Evolutionary conservation across 2,329 filamentous ascomycete genomes (phyloP).

Genomic region (Cyphellophora attinorum): DNA sequence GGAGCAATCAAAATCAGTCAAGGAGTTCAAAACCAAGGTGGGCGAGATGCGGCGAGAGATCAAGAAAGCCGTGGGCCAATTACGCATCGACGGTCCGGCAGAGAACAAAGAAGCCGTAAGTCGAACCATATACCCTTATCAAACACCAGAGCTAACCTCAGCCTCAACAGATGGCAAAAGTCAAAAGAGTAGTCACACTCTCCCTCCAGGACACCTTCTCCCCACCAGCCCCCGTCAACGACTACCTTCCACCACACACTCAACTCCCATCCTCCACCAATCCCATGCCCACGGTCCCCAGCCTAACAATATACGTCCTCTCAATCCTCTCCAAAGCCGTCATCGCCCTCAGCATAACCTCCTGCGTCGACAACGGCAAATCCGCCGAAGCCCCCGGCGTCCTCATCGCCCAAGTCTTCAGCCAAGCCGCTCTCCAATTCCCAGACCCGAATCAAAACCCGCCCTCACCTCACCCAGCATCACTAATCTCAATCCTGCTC

Average conservation of each 20-base stretch:
- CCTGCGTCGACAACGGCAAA: slow-evolving; percentile 54
- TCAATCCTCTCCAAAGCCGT: slow-evolving; percentile 67
- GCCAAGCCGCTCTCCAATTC: slow-evolving; percentile 48
- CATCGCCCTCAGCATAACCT: slow-evolving; percentile 59
- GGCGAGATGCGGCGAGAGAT: slow-evolving; percentile 65
- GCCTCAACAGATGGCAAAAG: slow-evolving; percentile 34
- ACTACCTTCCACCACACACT: slow-evolving; percentile 37
- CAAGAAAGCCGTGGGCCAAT: slow-evolving; percentile 62
- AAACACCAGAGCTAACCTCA: no score
- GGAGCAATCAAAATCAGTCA: slow-evolving; percentile 46
- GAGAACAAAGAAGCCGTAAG: slow-evolving; percentile 51
- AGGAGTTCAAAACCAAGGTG: slow-evolving; percentile 52
- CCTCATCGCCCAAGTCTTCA: slow-evolving; percentile 65
- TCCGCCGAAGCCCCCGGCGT: slow-evolving; percentile 73
- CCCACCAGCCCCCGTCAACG: slow-evolving; percentile 46
- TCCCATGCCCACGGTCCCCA: slow-evolving; percentile 32
- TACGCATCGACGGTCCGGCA: slow-evolving; percentile 53
- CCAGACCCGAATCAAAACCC: slow-evolving; percentile 3
- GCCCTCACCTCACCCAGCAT: slow-evolving; percentile 50
- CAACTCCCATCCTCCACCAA: slow-evolving; percentile 14
- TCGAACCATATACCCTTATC: slow-evolving; percentile 8
- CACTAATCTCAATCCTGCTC: slow-evolving; percentile 74
- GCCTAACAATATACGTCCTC: slow-evolving; percentile 63
- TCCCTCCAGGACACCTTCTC: slow-evolving; percentile 41
- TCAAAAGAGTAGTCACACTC: slow-evolving; percentile 44